These are phyloP conservation scores for Akanthomyces dipterigenus DNA, from an alignment of 2,329 filamentous ascomycete genomes.

Conservation along the genomic window DNA sequence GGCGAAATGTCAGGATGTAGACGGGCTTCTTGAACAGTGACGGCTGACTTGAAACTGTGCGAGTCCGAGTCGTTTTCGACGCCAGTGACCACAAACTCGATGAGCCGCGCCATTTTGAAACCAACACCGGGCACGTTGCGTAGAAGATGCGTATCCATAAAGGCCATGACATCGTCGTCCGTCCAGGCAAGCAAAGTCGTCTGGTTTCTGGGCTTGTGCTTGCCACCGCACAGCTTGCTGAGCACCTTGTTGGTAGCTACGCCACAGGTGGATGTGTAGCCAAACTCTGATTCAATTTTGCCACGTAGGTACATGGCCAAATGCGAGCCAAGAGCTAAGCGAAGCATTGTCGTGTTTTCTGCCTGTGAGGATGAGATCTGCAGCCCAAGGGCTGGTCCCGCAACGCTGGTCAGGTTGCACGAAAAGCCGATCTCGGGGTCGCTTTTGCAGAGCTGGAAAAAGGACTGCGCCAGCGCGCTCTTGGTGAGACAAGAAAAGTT, in stretches of 20 bases:
- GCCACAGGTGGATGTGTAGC: conserved; percentile 83
- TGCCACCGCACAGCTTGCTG: conserved; percentile 75
- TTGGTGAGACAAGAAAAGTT: conserved; percentile 67
- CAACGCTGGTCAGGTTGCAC: conserved; percentile 64
- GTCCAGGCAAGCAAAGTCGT: conserved; percentile 72
- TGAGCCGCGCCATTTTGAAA: conserved; percentile 49
- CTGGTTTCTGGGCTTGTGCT: conserved; percentile 82
- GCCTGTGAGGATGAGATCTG: conserved; percentile 19
- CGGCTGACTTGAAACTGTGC: conserved; percentile 32
- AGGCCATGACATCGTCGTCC: conserved; percentile 48
- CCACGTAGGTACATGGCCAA: conserved; percentile 67
- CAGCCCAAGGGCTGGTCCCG: conserved; percentile 49
- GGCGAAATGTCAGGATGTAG: conserved; percentile 56
- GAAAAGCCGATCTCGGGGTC: conserved; percentile 76
- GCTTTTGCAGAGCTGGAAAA: conserved; percentile 67
- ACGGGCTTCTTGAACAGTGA: conserved; percentile 63
- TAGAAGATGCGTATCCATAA: conserved; percentile 70
- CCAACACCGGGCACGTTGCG: conserved; percentile 82
- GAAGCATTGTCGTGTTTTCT: conserved; percentile 40
- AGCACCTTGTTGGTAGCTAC: conserved; percentile 83
- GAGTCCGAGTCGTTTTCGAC: conserved; percentile 26
- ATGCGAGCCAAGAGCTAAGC: conserved; percentile 73
- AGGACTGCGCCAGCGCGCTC: conserved; percentile 58
- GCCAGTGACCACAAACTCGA: conserved; percentile 48
- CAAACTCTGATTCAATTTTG: conserved; percentile 66